Percentiles rank a stretch among this genome's conserved stretches.
These are phyloP conservation scores for Pisolithus sp. DNA, from an alignment of 768 basidiomycete genomes.

Conservation along the genomic window DNA sequence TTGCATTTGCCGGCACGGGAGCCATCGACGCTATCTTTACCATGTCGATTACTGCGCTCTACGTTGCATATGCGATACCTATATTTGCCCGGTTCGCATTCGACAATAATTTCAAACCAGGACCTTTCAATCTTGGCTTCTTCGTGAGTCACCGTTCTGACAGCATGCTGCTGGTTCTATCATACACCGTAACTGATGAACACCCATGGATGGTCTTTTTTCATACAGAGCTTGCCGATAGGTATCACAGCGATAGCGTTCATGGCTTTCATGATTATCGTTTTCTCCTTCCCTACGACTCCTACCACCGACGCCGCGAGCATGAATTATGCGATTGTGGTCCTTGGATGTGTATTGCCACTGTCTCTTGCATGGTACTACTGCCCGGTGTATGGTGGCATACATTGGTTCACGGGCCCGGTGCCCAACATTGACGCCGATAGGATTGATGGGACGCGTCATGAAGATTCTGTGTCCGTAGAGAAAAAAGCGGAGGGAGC, in stretches of 20 bases:
- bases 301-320: conserved; percentile 36
- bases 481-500: conserved; percentile 2
- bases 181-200: conserved; percentile 1
- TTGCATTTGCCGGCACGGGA: conserved; percentile 48
- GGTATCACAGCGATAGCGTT: conserved; percentile 49
- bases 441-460: not conserved
- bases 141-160: conserved; percentile 35
- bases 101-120: conserved; percentile 39
- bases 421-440: conserved; percentile 35
- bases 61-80: conserved; percentile 42
- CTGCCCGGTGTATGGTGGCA: conserved; percentile 63
- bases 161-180: too few relatives aligned
- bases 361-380: conserved; percentile 62
- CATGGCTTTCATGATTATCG: conserved; percentile 59
- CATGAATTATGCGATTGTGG: conserved; percentile 74
- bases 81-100: conserved; percentile 46
- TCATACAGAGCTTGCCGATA: conserved; percentile 57
- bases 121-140: conserved; percentile 41
- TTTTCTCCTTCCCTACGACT: conserved; percentile 59
- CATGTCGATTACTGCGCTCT: conserved; percentile 40
- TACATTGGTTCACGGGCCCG: conserved; percentile 67
- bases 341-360: conserved; percentile 51
- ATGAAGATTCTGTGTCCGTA: not conserved
- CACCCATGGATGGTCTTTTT: not conserved
- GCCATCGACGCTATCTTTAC: conserved; percentile 57